Evolutionary conservation across 2,329 filamentous ascomycete species (phyloP), one percentile per base, ranked within the genome.

Genomic region (Ceratocystis lukuohia): DNA sequence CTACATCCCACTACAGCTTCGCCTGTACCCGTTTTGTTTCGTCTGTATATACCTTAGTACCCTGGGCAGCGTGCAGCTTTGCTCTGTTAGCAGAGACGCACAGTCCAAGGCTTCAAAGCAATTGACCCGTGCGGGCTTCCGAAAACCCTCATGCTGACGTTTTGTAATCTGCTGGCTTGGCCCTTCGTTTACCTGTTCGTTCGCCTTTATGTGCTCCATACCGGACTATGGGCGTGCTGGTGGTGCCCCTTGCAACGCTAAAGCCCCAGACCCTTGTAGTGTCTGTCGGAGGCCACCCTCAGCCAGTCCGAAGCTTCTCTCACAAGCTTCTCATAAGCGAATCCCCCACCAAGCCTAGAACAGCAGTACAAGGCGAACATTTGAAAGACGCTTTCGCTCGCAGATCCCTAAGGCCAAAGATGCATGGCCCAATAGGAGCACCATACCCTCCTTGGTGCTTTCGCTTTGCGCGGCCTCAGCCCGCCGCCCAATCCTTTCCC

Each of bases 221-320:
- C n/a, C 46, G 10, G 56, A 20, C 56, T n/a, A 59, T 33, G 37
- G 28, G 30, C 17, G 25, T 37, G 25, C 37, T 41, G 10, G 4
- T 41, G 10, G 12, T 37, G 56, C 17, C 56, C 56, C 28, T 20
- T 59, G 56, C 25, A 59, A 37, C 28, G 56, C 56, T 37, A 59
- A 59, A 15, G 37, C 37, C 37, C 56, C 56, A 59, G 56, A 59
- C 56, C 56, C 56, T 59, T 59, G 56, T n/a, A 59, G 7, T 33
- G 56, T 33, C 56, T 8, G 28, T 59, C 56, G 56, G 56, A 59
- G 28, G 17, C 25, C 56, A 59, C 25, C 56, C 22, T 59, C 15
- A 37, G 17, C 30, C 56, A 37, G 56, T 59, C 56, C 28, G 56
- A 59, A 59, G 30, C 56, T 41, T 41, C 37, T 41, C 37, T 41